Conservation (phyloP, 352 stramenopile species). For the Phytophthora pini region DNA sequence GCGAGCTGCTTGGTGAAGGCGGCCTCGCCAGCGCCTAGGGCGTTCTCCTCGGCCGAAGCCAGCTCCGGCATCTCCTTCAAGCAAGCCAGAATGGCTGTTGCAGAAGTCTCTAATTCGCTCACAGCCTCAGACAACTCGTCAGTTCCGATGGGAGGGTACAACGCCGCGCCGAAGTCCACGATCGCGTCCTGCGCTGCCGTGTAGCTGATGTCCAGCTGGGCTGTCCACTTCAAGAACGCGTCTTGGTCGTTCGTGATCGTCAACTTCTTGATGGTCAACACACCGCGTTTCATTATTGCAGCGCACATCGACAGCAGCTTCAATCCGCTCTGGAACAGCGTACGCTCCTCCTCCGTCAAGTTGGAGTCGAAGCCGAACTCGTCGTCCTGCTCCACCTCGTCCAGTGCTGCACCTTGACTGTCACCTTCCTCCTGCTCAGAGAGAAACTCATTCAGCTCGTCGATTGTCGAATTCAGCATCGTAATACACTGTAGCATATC, state of each 20-base stretch:
- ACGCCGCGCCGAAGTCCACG: constrained; percentile 83
- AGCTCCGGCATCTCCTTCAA: constrained; percentile 64
- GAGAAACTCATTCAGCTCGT: constrained; percentile 82
- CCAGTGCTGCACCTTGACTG: constrained; percentile 28
- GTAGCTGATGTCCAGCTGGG: constrained; percentile 70
- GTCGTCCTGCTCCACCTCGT: constrained; percentile 72
- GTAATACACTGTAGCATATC: constrained; percentile 60
- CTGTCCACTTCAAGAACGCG: constrained; percentile 76
- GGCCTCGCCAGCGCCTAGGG: constrained; percentile 49
- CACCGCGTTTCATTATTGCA: constrained; percentile 81
- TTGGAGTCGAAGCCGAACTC: constrained; percentile 83
- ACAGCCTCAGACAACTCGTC: constrained; percentile 61
- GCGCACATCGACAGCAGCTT: constrained; percentile 79
- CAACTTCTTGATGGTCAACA: constrained; percentile 82
- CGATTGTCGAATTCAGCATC: constrained; percentile 83
- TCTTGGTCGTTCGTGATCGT: constrained; percentile 63
- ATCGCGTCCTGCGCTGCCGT: constrained; percentile 64
- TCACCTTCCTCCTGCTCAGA: constrained; percentile 50
- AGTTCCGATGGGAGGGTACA: constrained; percentile 78
- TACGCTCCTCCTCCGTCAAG: constrained; percentile 69
- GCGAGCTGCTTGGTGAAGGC: constrained; percentile 67
- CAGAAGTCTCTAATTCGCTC: constrained; percentile 37
- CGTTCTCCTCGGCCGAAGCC: constrained; percentile 37
- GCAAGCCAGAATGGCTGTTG: constrained; percentile 49
- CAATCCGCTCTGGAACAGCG: constrained; percentile 68